A percentile compares a stretch with the other conserved stretches of the same genome.
These are phyloP conservation scores for Ophiosphaerella herpotricha DNA, from an alignment of 2,329 filamentous ascomycete genomes.

Conservation along the genomic window DNA sequence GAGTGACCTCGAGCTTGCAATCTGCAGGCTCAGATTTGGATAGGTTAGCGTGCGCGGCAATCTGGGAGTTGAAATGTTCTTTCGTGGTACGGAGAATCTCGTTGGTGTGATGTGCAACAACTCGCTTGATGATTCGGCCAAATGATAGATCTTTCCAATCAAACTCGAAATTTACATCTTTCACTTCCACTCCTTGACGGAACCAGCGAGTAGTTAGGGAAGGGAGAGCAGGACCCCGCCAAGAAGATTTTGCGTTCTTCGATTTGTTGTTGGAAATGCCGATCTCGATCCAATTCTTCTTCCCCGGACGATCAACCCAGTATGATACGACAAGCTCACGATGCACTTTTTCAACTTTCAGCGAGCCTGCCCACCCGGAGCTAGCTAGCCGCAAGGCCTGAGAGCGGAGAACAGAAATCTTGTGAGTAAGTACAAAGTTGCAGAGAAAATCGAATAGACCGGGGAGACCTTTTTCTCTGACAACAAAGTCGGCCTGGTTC, in stretches of 20 bases:
- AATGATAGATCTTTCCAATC: conserved; percentile 71
- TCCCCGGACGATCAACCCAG: conserved; percentile 72
- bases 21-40: conserved; percentile 67
- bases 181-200: conserved; percentile 76
- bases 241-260: conserved; percentile 40
- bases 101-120: conserved; percentile 76
- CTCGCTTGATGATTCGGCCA: conserved; percentile 72
- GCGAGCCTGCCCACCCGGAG: conserved; percentile 75
- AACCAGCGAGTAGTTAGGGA: conserved; percentile 76
- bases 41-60: conserved; percentile 62
- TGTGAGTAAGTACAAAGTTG: conserved; percentile 85
- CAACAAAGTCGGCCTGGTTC: conserved; percentile 69
- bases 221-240: conserved; percentile 39
- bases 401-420: conserved; percentile 78
- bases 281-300: conserved; percentile 90
- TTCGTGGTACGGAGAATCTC: conserved; percentile 68
- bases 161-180: conserved; percentile 68
- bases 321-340: conserved; percentile 87
- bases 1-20: conserved; percentile 69
- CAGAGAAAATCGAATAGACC: conserved; percentile 89
- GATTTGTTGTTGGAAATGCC: conserved; percentile 71
- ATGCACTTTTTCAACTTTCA: conserved; percentile 79
- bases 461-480: conserved; percentile 70
- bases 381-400: conserved; percentile 74
- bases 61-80: conserved; percentile 61